phyloP scores from a whole-genome alignment of 2,329 filamentous ascomycete species.

The Xylariaceae sp. region DNA sequence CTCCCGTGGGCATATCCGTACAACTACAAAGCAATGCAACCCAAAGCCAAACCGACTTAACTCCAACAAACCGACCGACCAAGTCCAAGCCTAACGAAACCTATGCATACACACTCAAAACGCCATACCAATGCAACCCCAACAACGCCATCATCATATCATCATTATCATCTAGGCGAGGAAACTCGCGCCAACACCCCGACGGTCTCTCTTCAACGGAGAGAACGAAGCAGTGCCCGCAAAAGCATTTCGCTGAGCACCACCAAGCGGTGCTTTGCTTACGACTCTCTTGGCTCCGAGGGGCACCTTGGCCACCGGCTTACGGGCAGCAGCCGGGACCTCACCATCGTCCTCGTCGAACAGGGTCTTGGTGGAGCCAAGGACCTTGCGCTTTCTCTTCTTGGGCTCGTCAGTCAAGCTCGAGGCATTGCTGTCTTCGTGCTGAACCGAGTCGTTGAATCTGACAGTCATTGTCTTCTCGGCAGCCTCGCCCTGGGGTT shows the following conservation, averaged over 20 bases:
- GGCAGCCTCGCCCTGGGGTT: slow-evolving; percentile 18
- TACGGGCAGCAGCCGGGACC: slow-evolving; percentile 24
- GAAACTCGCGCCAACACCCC: slow-evolving; percentile 60
- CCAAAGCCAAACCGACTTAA: too few relatives aligned
- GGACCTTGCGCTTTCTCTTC: slow-evolving; percentile 71
- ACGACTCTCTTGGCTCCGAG: slow-evolving; percentile 19
- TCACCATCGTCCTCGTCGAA: slow-evolving; percentile 66
- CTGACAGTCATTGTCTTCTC: slow-evolving; percentile 29
- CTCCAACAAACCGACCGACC: neutral
- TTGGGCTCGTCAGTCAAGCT: slow-evolving; percentile 35
- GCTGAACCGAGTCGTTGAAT: slow-evolving; percentile 28
- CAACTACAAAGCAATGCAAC: too few relatives aligned
- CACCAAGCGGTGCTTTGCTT: slow-evolving; percentile 36
- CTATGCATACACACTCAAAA: slow-evolving; percentile 5
- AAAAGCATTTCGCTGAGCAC: slow-evolving; percentile 44
- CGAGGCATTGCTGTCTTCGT: slow-evolving; percentile 25
- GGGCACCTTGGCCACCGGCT: slow-evolving; percentile 25
- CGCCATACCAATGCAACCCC: slow-evolving; percentile 19
- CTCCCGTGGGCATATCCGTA: too few relatives aligned
- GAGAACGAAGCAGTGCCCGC: slow-evolving; percentile 57
- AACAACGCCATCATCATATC: neutral
- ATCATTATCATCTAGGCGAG: slow-evolving; percentile 37
- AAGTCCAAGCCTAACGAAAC: neutral
- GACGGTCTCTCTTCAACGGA: slow-evolving; percentile 66
- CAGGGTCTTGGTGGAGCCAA: slow-evolving; percentile 62